Evolutionary conservation across 805 yeast species (phyloP), one percentile per base, ranked within the genome.

Genomic region (Komagataella ulmi): DNA sequence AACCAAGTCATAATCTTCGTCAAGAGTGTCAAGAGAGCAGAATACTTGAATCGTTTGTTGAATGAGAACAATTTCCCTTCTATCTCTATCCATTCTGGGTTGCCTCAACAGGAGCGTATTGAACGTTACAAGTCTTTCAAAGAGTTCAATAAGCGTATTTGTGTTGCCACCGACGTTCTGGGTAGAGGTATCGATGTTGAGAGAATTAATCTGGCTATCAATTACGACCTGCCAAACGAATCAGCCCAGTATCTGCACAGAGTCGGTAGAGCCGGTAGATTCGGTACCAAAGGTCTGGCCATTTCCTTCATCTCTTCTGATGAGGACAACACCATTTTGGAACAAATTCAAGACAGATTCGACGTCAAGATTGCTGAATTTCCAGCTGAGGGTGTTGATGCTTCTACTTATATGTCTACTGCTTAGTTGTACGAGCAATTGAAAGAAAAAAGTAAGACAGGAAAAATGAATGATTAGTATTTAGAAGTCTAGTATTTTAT

Each of bases 231-330:
- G 76, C 97, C 99, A 61, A 76, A 71, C 58, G 97, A 90, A 74
- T 96, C 98, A 57, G 98, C 91, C 71, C 97, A 93, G 72, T 91
- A 93, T 73, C 80, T 91, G 68, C 99, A 91, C 77, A 88, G 99
- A 76, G 99, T 91, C 57, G 99, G 99, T 66, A 89, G 99, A 81
- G 99, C 99, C 60, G 99, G 99, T 74, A 90, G 99, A 80, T 91
- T 91, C 64, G 99, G 99, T 76, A 91, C 99, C 67, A 91, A 91
- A 76, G 99, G 99, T 75, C 81, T 93, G 62, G 95, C 97, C 51
- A 79, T 93, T 54, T 88, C 97, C 46, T 87, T 91, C 58, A 93
- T 93, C 52, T 76, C 93, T 46, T 76, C 83, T 54, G 85, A 81
- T 62, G 91, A 83, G 57, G 99, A 93, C 66, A 89, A 88, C 70